These are phyloP conservation scores for Halophytophthora polymorphica DNA, from an alignment of 352 stramenopile genomes.

Conservation along the genomic window DNA sequence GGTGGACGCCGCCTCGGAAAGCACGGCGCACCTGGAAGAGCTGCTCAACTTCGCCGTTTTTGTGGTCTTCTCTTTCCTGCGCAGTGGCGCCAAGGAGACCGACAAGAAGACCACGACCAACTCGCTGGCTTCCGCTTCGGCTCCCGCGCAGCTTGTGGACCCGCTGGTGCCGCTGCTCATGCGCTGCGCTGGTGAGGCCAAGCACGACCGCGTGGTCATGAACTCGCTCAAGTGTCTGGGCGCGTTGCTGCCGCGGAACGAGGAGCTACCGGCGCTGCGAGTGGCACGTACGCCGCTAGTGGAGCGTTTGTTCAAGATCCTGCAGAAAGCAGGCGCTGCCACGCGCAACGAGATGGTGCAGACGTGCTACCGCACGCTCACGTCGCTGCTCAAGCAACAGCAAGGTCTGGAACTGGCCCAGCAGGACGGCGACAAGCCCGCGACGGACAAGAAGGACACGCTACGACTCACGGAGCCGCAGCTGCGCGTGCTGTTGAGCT, in stretches of 20 bases:
- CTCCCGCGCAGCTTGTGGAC: slow-evolving; percentile 76
- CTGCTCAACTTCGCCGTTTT: slow-evolving; percentile 85
- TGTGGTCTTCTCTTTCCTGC: slow-evolving; percentile 72
- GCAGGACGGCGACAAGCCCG: slow-evolving; percentile 14
- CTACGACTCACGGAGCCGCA: slow-evolving; percentile 68
- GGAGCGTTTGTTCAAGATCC: slow-evolving; percentile 91
- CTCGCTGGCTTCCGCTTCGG: slow-evolving; percentile 15
- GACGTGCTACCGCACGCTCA: slow-evolving; percentile 93
- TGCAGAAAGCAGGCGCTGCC: slow-evolving; percentile 85
- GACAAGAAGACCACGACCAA: slow-evolving; percentile 6
- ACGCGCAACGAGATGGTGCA: slow-evolving; percentile 95
- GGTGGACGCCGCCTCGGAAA: slow-evolving; percentile 26
- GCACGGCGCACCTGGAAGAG: slow-evolving; percentile 69
- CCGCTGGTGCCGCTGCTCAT: slow-evolving; percentile 92
- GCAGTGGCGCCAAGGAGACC: slow-evolving; percentile 23
- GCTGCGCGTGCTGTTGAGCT: slow-evolving; percentile 87
- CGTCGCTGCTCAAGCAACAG: slow-evolving; percentile 77
- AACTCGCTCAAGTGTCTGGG: slow-evolving; percentile 92
- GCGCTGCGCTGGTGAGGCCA: slow-evolving; percentile 88
- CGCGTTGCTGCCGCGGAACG: slow-evolving; percentile 77
- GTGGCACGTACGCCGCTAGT: slow-evolving; percentile 79
- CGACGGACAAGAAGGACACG: slow-evolving; percentile 35
- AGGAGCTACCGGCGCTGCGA: slow-evolving; percentile 88
- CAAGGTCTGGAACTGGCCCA: slow-evolving; percentile 30
- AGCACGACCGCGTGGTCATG: slow-evolving; percentile 90